Base-by-base conservation (phyloP, 495 filamentous ascomycete species). In the Penicillium argentinense region DNA sequence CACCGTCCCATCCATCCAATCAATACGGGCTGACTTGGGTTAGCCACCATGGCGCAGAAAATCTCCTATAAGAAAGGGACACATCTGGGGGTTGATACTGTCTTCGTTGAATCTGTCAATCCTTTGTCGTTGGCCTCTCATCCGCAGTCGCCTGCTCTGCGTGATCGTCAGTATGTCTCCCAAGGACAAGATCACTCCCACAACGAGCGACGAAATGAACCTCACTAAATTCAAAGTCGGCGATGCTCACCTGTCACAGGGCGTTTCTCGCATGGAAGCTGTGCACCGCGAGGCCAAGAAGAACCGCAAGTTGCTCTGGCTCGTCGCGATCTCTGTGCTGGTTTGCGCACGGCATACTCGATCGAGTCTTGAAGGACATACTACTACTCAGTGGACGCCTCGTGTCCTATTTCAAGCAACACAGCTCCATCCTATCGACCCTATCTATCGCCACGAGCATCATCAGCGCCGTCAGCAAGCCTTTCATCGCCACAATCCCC, bases 401-500 rank as follows among this genome's bases (percentile, higher is more conserved):
- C 50, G 1, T n/a, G n/a, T 44, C 41, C 18, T 39, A 36, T 2
- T 51, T 51, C 32, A 45, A 40, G 30, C 28, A 39, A 18, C 48
- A 51, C 32, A 29, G 26, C 12, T 36, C 41, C 14, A 23, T 30
- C 9, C 24, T 51, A 12, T 36, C 30, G 16, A 44, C 60, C 25
- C 48, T 56, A 2, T 47, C 51, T 16, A 60, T 54, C 7, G 54
- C 60, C 1, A 57, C 49, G 3, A 54, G 29, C 34, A 54, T 85
- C 50, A 77, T 85, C 47, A 78, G 71, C 47, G 84, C 81, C 51
- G 66, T 85, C 45, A 60, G 70, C 38, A 83, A 83, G 53, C 68
- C 84, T 16, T 69, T 81, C 7, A 67, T 84, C 17, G 83, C 80
- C 39, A 85, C 85, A 62, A 66, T 85, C 30, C 68, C 83, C 46